Evolutionary conservation across 495 filamentous ascomycete genomes (phyloP), one percentile per base, ranked within the genome.

Genomic region (Trypethelium eluteriae): DNA sequence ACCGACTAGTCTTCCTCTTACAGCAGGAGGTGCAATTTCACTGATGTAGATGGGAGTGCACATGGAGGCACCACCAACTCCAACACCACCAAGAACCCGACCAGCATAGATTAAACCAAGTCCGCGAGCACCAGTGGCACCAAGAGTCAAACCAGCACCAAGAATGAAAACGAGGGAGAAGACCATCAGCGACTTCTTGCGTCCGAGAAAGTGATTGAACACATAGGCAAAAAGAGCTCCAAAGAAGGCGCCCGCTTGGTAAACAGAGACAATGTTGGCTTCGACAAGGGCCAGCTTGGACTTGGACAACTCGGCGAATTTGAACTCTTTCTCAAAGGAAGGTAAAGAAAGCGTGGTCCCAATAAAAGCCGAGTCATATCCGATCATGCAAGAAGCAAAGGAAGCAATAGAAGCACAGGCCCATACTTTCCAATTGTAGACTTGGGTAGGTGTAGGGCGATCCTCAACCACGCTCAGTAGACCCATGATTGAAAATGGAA

Each of bases 351-450:
- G 79, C 1, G 86, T 89, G 6, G 83, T 87, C 66, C 88, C 88
- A 63, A 89, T 89, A 77, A 90, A 90, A 64, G 86, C 84, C 66
- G 81, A 83, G 69, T 88, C 86, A 72, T 89, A 90, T 44, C 88
- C 87, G 70, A 88, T 89, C 83, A 85, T 89, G 68, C 85, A 86
- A 68, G 87, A 84, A 68, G 86, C 87, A 68, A 87, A 88, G 46
- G 85, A 86, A 38, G 87, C 86, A 46, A 89, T 78, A 38, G 79
- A 76, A 4, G 86, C 85, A 57, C 81, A 84, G 32, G 78, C 73
- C 69, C 88, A 91, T 57, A 91, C 82, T 46, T 86, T 79, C 87
- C 87, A 91, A 78, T 91, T 91, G 82, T 90, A 91, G 70, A 91
- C 88, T 53, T 80, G 77, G 65, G 67, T 76, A 1, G 86, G 86